Evolutionary conservation across 345 rosid species (phyloP), one percentile per base, ranked within the genome.

Genomic region (Citrus unshiu): DNA sequence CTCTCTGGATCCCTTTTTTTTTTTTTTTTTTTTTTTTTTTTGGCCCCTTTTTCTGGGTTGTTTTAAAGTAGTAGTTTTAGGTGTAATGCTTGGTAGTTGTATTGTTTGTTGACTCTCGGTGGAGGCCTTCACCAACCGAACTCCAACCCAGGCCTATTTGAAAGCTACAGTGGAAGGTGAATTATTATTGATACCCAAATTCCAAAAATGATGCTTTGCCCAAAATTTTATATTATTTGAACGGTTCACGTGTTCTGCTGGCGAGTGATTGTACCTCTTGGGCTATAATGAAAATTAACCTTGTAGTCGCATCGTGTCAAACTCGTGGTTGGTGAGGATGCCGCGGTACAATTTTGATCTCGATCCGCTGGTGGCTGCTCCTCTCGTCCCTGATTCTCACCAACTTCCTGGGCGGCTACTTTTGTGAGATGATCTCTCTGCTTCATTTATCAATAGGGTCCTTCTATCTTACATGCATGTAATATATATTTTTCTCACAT

Each of bases 41-140:
- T 25, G 0, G 25, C 0, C 0, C 3, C 14, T 43, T 43, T 43
- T 12, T 3, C 18, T 13, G 51, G 49, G 5, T 46, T 46, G 51
- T 13, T 46, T 13, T 13, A 46, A 13, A 46, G 51, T 22, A 9
- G 70, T 22, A 24, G 27, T 46, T 13, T 46, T 39, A 16, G 62
- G 21, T 16, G 71, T 3, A 43, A 39, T 19, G 25, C 16, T 75
- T 64, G 77, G 82, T 79, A 12, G 85, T 66, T 71, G 77, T 54
- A 35, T 13, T 3, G 1, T n/a, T 13, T 3, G 1, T n/a, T 78
- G 77, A 82, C 77, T 51, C 77, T 51, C 77, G 9, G 35, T 37
- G 71, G 19, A 6, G 43, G 18, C 72, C 18, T 49, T 70, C 82
- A 79, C 78, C 82, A 75, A 82, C 82, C 70, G 66, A 61, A 82